Conservation (phyloP, 2,329 filamentous ascomycete genomes). For the Penicillium sp. region DNA sequence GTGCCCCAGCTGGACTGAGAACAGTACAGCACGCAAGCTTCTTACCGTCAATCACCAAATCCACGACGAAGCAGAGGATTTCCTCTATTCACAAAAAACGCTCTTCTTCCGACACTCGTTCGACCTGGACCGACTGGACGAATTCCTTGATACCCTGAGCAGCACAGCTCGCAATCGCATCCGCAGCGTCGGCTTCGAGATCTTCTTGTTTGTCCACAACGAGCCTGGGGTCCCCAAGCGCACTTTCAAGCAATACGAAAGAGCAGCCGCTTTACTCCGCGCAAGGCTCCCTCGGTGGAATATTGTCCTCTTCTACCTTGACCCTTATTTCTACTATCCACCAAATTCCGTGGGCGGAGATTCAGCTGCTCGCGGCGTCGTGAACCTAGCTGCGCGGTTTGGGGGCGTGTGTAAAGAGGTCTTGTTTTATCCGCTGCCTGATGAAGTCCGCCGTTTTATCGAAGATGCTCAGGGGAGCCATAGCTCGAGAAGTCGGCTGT, state of each 20-base stretch:
- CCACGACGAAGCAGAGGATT: conserved; percentile 34
- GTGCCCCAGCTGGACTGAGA: conserved; percentile 33
- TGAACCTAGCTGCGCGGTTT: conserved; percentile 29
- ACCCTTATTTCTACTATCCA: conserved; percentile 34
- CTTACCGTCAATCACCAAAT: conserved; percentile 33
- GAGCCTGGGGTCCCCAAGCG: conserved; percentile 33
- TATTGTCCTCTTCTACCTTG: conserved; percentile 30
- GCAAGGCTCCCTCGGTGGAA: conserved; percentile 26
- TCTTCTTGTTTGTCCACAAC: conserved; percentile 36
- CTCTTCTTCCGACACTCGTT: conserved; percentile 36
- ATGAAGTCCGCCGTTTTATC: conserved; percentile 23
- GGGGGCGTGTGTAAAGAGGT: conserved; percentile 25
- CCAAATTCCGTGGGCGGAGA: conserved; percentile 26
- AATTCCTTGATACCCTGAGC: conserved; percentile 33
- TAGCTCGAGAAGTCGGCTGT: not conserved
- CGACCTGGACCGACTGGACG: conserved; percentile 26
- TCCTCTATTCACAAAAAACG: conserved; percentile 32
- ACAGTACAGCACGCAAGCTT: conserved; percentile 29
- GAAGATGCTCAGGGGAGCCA: conserved; percentile 17
- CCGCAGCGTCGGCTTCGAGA: conserved; percentile 35
- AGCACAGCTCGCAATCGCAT: conserved; percentile 28
- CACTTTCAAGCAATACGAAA: conserved; percentile 28
- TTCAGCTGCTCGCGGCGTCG: conserved; percentile 28
- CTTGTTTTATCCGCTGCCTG: conserved; percentile 30
- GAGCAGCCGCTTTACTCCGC: conserved; percentile 22